Base-by-base conservation (phyloP, 768 basidiomycete genomes). In the Lactifluus pinguis region DNA sequence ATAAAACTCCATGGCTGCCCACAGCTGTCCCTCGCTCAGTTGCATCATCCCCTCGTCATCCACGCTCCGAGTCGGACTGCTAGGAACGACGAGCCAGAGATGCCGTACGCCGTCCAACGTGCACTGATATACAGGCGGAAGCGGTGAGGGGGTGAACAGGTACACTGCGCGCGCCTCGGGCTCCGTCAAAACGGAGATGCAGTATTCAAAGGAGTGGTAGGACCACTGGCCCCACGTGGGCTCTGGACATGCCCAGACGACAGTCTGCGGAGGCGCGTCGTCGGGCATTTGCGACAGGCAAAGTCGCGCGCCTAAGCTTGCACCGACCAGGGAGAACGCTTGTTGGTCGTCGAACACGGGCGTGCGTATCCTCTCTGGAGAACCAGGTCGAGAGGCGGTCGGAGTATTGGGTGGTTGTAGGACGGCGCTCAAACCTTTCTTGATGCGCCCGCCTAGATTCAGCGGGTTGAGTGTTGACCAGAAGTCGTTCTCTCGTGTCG, bases 21-120 rank as follows among this genome's bases (percentile, higher is more conserved):
- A 29, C 49, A 62, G 29, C 55, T 57, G 61, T 2, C 25, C 50
- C 9, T 57, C 45, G 29, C 42, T 61, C 14, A 61, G 25, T 29
- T 39, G 60, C n/a, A 52, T 39, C 25, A 15, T 36, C 13, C 55
- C 32, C 32, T 9, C 49, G 8, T 21, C 49, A 13, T 21, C 44
- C 11, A 6, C 48, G 0, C 19, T 39, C n/a, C 30, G 39, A 14
- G 15, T 39, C n/a, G 32, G 39, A 14, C 50, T 36, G 14, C 44
- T 34, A 9, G 61, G 55, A 14, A 62, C 55, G 55, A 62, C 4
- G 15, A 61, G 55, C 50, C 61, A 62, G 21, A 62, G 44, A 34
- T 62, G 55, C 29, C 14, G 15, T 14, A 42, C 55, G 29, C 48
- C 53, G 6, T 62, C 61, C 11, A 57, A 0, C 1, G 45, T n/a